These are phyloP conservation scores for Tolypocladium capitatum DNA, from an alignment of 2,329 filamentous ascomycete genomes.

Conservation along the genomic window DNA sequence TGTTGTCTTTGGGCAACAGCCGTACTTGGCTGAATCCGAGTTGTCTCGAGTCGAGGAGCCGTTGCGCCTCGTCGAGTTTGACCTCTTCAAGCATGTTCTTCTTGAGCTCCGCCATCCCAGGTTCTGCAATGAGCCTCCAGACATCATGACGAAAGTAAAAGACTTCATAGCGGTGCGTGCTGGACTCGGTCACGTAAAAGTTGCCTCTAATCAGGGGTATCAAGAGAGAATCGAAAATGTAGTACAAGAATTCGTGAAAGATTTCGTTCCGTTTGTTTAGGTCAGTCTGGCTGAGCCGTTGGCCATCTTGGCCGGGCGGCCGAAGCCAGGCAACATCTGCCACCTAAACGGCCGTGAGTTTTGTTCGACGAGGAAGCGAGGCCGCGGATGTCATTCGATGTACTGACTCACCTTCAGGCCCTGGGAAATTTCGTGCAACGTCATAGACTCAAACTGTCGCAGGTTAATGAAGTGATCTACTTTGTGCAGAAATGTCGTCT, in stretches of 20 bases:
- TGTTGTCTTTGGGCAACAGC: conserved; percentile 65
- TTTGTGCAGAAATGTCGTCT: conserved; percentile 44
- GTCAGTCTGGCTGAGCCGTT: conserved; percentile 58
- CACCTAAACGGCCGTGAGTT: conserved; percentile 33
- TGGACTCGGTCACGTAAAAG: conserved; percentile 93
- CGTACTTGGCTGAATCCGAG: conserved; percentile 71
- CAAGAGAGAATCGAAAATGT: conserved; percentile 79
- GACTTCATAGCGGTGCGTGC: conserved; percentile 60
- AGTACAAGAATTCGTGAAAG: conserved; percentile 78
- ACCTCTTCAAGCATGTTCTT: conserved; percentile 68
- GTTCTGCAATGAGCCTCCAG: conserved; percentile 67
- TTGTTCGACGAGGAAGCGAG: neutral
- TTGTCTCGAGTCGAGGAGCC: conserved; percentile 44
- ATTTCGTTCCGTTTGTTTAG: conserved; percentile 64
- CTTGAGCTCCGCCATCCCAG: conserved; percentile 56
- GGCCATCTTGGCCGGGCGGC: conserved; percentile 30
- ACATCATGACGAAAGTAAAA: conserved; percentile 94
- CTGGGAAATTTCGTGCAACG: conserved; percentile 65
- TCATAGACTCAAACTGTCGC: conserved; percentile 68
- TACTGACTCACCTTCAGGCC: conserved; percentile 51
- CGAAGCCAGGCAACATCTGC: conserved; percentile 60
- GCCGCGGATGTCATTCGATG: no score
- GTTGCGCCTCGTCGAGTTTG: conserved; percentile 38
- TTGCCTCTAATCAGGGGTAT: conserved; percentile 77
- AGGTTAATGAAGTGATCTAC: conserved; percentile 69